phyloP scores from a whole-genome alignment of 441 rosid genomes.

The Mallotus repandus region DNA sequence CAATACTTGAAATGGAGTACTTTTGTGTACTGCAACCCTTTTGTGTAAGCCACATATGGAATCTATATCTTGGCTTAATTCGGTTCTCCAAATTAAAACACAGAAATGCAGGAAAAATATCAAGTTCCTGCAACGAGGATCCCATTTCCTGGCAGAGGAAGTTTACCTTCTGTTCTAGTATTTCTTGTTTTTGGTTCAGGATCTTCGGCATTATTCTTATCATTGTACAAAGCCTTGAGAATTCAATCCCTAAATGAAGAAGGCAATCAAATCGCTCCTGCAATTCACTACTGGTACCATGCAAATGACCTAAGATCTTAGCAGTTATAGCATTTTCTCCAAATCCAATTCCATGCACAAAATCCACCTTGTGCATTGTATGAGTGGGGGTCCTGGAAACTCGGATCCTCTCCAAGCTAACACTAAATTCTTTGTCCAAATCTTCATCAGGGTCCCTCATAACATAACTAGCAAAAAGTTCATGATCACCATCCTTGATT shows the following conservation, averaged over 20 bases:
- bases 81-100: constrained; percentile 63
- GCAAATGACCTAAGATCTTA: constrained; percentile 40
- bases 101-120: constrained; percentile 50
- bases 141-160: constrained; percentile 50
- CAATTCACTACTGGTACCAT: constrained; percentile 55
- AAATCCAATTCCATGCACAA: constrained; percentile 57
- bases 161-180: constrained; percentile 41
- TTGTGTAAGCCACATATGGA: constrained; percentile 55
- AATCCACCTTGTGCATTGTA: constrained; percentile 45
- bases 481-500: constrained; percentile 45
- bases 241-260: constrained; percentile 38
- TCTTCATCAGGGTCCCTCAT: constrained; percentile 42
- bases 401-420: constrained; percentile 40
- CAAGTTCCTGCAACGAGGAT: constrained; percentile 41
- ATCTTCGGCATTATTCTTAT: constrained; percentile 51
- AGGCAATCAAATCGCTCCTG: constrained; percentile 49
- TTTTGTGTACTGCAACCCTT: constrained; percentile 40
- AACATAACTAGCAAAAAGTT: constrained; percentile 41
- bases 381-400: constrained; percentile 38
- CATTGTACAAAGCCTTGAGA: constrained; percentile 49
- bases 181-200: constrained; percentile 54
- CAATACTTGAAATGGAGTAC: constrained; percentile 57
- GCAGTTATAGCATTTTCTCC: constrained; percentile 55
- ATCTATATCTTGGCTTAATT: constrained; percentile 54
- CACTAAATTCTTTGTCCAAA: constrained; percentile 38